Base-by-base conservation (phyloP, 345 rosid species). In the Hypericum perforatum region DNA sequence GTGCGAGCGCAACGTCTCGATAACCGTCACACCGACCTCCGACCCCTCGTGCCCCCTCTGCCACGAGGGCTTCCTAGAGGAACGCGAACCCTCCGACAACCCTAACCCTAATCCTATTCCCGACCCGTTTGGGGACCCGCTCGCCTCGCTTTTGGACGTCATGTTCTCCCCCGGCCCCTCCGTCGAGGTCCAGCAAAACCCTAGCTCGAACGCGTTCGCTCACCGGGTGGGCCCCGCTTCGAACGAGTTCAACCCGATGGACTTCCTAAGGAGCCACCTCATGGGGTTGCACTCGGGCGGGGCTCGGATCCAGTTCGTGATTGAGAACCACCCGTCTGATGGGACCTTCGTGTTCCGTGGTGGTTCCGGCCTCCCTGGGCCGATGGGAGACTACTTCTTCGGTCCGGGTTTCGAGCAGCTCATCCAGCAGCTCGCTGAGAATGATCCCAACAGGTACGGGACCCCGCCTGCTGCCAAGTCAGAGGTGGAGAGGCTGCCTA, bases 351-450 rank as follows among this genome's bases (percentile, higher is more conserved):
- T 22, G 5, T 59, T 66, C n/a, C 72, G 66, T n/a, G 39, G 58
- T 9, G 68, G 55, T 5, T 49, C 65, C 46, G 75, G 68, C 36
- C 43, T 69, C 38, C 77, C 75, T 11, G 53, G 45, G 5, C 64
- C 63, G 45, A 3, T 70, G 10, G 81, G 77, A 16, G 77, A 76
- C 9, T 76, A 73, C 55, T 76, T 73, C 60, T 37, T 73, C 9
- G 81, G 81, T 5, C 73, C 81, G 4, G 77, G 78, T 0, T 49
- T 76, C 45, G 81, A 76, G 60, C 78, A 73, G 51, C 57, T 76
- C 13, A 76, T 76, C 52, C 78, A 76, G 14, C 81, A 76, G 54
- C 60, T 76, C 7, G 78, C 81, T 0, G 81, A 76, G 57, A 76
- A 76, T 37, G 81, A 76, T 37, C 81, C 81, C 0, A 76, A 64